Conservation (phyloP, 306 rosid genomes). For the Begonia masoniana region DNA sequence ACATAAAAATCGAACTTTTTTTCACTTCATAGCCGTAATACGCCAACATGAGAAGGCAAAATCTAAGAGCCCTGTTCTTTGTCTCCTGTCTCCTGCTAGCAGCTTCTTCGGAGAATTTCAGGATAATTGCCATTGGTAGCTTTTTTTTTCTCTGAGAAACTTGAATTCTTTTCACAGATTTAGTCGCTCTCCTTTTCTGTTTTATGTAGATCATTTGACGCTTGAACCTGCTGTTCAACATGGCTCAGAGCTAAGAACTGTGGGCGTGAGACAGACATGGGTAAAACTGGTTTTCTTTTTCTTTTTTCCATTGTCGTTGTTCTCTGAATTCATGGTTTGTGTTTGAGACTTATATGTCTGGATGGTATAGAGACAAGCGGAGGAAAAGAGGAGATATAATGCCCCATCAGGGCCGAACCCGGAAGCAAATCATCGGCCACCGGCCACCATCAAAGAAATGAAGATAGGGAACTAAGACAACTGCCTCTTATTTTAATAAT, state of each 20-base stretch:
- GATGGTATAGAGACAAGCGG: conserved; percentile 24
- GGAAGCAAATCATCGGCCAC: conserved; percentile 48
- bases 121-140: conserved; percentile 3
- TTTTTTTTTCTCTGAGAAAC: too few species aligned
- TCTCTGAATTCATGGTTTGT: not conserved
- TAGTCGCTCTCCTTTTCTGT: too few species aligned
- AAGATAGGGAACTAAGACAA: not conserved
- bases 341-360: not conserved
- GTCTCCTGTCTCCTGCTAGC: conserved; percentile 39
- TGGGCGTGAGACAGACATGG: too few species aligned
- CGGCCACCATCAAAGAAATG: conserved; percentile 46
- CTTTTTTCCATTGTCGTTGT: too few species aligned
- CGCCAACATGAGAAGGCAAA: conserved; percentile 37
- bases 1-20: not conserved
- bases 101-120: conserved; percentile 27
- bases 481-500: too few species aligned
- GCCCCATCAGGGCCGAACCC: conserved; percentile 81
- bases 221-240: too few species aligned
- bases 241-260: too few species aligned
- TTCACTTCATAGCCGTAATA: not conserved
- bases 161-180: too few species aligned
- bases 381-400: conserved; percentile 34
- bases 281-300: too few species aligned
- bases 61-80: conserved; percentile 25
- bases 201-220: too few species aligned